phyloP scores from a whole-genome alignment of 352 stramenopile genomes.

The Globisporangium spinosum region DNA sequence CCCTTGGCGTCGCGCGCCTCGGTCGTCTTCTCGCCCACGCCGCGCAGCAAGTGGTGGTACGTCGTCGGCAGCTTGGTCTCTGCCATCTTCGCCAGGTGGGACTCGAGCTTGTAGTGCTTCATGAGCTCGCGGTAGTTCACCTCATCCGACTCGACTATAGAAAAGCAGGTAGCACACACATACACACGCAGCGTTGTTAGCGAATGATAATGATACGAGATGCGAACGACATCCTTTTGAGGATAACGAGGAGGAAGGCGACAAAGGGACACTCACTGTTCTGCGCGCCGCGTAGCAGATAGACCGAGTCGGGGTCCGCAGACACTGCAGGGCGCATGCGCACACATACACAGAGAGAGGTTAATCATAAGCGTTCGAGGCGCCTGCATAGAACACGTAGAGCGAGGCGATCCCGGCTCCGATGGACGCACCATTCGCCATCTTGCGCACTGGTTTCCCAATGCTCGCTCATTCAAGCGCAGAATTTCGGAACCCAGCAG shows the following conservation, averaged over 20 bases:
- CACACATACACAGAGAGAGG: background rate
- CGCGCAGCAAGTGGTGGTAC: constrained; percentile 71
- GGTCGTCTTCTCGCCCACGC: constrained; percentile 44
- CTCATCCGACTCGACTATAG: constrained; percentile 51
- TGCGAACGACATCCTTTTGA: background rate
- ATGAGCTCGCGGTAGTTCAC: constrained; percentile 62
- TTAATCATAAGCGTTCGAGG: background rate
- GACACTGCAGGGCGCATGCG: constrained; percentile 14
- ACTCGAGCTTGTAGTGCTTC: constrained; percentile 64
- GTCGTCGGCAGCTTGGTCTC: constrained; percentile 52
- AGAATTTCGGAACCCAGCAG: background rate
- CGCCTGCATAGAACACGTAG: background rate
- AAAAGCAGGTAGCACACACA: background rate
- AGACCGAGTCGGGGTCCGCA: constrained; percentile 44
- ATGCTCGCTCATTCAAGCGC: background rate
- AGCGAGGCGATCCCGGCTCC: background rate
- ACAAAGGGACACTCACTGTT: constrained; percentile 41
- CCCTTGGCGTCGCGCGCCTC: constrained; percentile 41
- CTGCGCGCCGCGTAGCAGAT: constrained; percentile 49
- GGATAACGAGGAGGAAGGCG: background rate
- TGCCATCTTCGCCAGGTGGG: constrained; percentile 57
- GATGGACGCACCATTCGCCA: constrained; percentile 14
- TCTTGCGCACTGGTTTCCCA: constrained; percentile 6
- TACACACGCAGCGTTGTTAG: background rate
- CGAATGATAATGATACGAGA: background rate